These are phyloP conservation scores for Pyricularia sp. DNA, from an alignment of 2,329 filamentous ascomycete species.

Conservation along the genomic window DNA sequence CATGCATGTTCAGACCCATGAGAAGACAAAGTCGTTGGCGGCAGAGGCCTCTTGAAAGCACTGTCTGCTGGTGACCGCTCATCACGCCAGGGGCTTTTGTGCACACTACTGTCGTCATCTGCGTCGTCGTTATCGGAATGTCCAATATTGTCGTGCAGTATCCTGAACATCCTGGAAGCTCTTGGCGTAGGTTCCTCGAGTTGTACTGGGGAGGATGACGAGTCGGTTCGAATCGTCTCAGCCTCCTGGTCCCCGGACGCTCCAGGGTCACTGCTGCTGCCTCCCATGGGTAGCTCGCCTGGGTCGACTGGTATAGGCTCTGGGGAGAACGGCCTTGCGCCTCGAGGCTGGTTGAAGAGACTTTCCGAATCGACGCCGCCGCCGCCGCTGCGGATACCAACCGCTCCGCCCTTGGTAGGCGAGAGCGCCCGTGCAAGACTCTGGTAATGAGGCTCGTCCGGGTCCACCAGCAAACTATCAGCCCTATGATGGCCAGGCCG, in stretches of 20 bases:
- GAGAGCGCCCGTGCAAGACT: constrained; percentile 35
- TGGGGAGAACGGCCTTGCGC: constrained; percentile 45
- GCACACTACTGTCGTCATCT: neutral
- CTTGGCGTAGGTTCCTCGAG: constrained; percentile 3
- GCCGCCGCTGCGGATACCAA: constrained; percentile 9
- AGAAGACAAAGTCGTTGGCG: neutral
- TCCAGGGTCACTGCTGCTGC: neutral
- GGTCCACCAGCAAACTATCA: constrained; percentile 41
- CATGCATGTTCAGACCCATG: neutral
- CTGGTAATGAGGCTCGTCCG: constrained; percentile 39
- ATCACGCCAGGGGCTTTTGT: constrained; percentile 3
- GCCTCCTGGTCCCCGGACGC: neutral
- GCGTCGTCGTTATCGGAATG: neutral
- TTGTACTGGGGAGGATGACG: neutral
- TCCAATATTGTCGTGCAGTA: neutral
- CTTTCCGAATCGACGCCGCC: constrained; percentile 31
- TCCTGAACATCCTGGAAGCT: constrained; percentile 1
- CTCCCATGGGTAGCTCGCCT: constrained; percentile 12
- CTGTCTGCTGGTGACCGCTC: neutral
- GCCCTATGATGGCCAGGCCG: constrained; percentile 27
- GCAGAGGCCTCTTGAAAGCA: neutral
- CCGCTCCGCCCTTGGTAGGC: constrained; percentile 6
- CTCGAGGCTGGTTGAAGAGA: constrained; percentile 24
- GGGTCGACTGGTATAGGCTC: constrained; percentile 27
- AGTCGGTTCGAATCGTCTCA: neutral